Percentiles rank a stretch among this genome's conserved stretches.
phyloP scores from a whole-genome alignment of 139 green algal species.

The Astrephomene gubernaculifera region DNA sequence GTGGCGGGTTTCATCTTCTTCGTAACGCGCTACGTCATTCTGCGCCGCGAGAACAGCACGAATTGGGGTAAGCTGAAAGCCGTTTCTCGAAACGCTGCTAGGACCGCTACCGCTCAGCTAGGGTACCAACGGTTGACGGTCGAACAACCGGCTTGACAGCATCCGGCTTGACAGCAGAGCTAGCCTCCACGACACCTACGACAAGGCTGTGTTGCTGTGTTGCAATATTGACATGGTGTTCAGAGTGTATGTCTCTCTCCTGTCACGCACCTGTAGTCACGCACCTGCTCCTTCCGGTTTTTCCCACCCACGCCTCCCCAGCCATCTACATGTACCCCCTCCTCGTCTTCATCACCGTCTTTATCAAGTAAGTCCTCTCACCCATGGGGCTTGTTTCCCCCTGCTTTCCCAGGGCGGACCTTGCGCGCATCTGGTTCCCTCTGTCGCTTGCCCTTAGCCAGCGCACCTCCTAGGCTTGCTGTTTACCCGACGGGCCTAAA shows the following conservation, averaged over 20 bases:
- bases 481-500: no score
- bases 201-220: not conserved
- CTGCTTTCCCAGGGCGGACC: not conserved
- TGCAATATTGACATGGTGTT: no score
- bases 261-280: no score
- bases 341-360: slow-evolving; percentile 48
- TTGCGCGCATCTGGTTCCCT: not conserved
- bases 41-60: slow-evolving; percentile 60
- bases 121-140: no score
- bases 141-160: not conserved
- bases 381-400: no score
- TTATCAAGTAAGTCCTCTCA: slow-evolving; percentile 28
- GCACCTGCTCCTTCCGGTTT: no score
- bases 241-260: no score
- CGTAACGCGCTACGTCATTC: slow-evolving; percentile 48
- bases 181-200: not conserved
- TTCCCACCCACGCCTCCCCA: no score
- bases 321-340: slow-evolving; percentile 47
- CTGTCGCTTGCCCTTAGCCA: not conserved
- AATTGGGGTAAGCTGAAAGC: not conserved
- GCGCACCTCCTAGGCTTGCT: not conserved
- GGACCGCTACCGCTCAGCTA: no score
- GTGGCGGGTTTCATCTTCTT: slow-evolving; percentile 46
- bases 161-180: not conserved
- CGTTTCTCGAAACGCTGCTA: no score